Base-by-base conservation (phyloP, 2,329 filamentous ascomycete species). In the Aspergillus arachidicola region DNA sequence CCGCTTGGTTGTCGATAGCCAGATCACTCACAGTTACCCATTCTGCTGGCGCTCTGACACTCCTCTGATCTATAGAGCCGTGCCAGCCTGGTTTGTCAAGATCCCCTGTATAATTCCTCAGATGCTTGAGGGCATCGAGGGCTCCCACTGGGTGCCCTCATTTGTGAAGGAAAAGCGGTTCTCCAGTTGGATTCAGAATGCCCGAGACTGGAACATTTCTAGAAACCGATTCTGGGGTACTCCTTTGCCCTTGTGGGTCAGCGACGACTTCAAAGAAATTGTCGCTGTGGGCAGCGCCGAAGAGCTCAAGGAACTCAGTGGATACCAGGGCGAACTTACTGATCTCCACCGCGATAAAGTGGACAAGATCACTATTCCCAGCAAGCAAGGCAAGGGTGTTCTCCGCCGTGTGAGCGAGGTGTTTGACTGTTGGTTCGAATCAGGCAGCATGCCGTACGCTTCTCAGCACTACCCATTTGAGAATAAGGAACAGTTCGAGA, bases 341-440 rank as follows among this genome's bases (percentile, higher is more conserved):
- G 94, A 98, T 73, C 85, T 98, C 36, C 94, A 98, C 78, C 90
- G 94, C 58, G 93, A 97, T 78, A 94, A 94, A 78, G 90, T 98
- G 67, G 94, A 98, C 73, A 84, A 93, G 70, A 96, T 98, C 76
- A 97, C 93, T 51, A 97, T 98, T 67, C 94, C 94, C 1, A 96
- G 92, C 75, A 91, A 92, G 78, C 86, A 90, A 79, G 94, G 94
- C 69, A 96, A 94, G 74, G 94, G 93, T 23, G 84, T 85, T n/a
- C 82, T 97, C 66, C 89, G 86, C 71, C 89, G 94, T 69, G 86
- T 95, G 11, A 89, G 93, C 58, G 93, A 97, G 76, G 92, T 97
- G 5, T 97, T 97, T 71, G 94, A 97, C 80, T 97, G 94, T 76
- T 97, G 94, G 93, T 96, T 97, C 67, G 94, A 97, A 79, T 97